Percentiles rank a stretch among this genome's conserved stretches.
phyloP scores from a whole-genome alignment of 1,284 basidiomycete species.

The Vanrija humicola region DNA sequence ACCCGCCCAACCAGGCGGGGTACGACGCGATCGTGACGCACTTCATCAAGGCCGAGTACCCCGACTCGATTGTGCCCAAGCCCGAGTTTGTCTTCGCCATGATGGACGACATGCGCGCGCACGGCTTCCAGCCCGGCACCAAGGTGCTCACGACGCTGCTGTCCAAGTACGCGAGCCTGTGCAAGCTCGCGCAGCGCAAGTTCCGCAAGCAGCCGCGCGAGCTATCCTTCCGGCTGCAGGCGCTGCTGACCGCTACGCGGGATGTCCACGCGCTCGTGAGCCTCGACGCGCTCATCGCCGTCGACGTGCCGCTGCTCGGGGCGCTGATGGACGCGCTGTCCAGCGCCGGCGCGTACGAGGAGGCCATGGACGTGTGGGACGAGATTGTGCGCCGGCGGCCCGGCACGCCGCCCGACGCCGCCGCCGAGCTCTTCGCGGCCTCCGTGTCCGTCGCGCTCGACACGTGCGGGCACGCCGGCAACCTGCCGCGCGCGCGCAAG shows the following conservation, averaged over 20 bases:
- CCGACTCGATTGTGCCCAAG: slow-evolving; percentile 52
- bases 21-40: slow-evolving; percentile 61
- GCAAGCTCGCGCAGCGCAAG: neutral
- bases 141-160: slow-evolving; percentile 72
- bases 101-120: slow-evolving; percentile 73
- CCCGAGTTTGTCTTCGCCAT: slow-evolving; percentile 69
- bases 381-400: slow-evolving; percentile 57
- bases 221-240: slow-evolving; percentile 12
- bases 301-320: slow-evolving; percentile 55
- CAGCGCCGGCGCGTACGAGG: slow-evolving; percentile 63
- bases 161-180: slow-evolving; percentile 45
- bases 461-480: slow-evolving; percentile 65
- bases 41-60: slow-evolving; percentile 59
- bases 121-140: slow-evolving; percentile 58
- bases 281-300: slow-evolving; percentile 68
- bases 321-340: slow-evolving; percentile 65
- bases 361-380: slow-evolving; percentile 78
- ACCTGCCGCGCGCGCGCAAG: slow-evolving; percentile 55
- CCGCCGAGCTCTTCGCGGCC: slow-evolving; percentile 56
- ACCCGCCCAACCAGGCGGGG: slow-evolving; percentile 56
- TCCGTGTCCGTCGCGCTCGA: slow-evolving; percentile 80
- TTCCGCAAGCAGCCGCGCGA: neutral
- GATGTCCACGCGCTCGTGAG: slow-evolving; percentile 73
- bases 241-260: slow-evolving; percentile 52
- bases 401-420: slow-evolving; percentile 14